Conservation (phyloP, 441 rosid species). For the Breynia disticha region DNA sequence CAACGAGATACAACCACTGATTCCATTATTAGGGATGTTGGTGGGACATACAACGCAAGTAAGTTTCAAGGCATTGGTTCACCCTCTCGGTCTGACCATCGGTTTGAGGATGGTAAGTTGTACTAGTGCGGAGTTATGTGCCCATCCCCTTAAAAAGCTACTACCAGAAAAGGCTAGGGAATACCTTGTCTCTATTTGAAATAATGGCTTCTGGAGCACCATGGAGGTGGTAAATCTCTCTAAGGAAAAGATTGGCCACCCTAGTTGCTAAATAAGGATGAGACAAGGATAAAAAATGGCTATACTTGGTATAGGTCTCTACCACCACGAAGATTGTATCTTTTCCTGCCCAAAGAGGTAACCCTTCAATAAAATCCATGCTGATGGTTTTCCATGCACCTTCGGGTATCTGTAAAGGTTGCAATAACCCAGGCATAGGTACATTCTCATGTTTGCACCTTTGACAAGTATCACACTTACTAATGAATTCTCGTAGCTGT, state of each 20-base stretch:
- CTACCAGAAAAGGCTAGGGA: neutral
- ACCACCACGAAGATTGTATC: neutral
- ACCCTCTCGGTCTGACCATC: neutral
- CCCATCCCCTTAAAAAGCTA: neutral
- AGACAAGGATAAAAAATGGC: neutral
- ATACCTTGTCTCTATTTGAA: neutral
- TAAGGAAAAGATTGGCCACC: neutral
- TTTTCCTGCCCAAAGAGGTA: neutral
- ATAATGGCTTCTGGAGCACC: neutral
- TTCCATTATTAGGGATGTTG: neutral
- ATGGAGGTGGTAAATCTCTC: neutral
- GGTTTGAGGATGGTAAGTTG: conserved; percentile 4
- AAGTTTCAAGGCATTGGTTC: neutral
- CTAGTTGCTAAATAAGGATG: neutral
- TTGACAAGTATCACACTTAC: no score
- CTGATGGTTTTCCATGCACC: neutral
- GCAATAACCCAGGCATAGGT: neutral
- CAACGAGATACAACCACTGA: neutral
- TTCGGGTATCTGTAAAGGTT: neutral
- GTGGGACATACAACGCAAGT: neutral
- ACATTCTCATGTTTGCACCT: no score
- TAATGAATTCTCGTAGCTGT: no score
- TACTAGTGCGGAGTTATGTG: neutral
- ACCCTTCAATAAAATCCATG: no score
- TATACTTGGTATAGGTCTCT: neutral